phyloP scores from a whole-genome alignment of 208 protist species.

The Leptomonas seymouri region DNA sequence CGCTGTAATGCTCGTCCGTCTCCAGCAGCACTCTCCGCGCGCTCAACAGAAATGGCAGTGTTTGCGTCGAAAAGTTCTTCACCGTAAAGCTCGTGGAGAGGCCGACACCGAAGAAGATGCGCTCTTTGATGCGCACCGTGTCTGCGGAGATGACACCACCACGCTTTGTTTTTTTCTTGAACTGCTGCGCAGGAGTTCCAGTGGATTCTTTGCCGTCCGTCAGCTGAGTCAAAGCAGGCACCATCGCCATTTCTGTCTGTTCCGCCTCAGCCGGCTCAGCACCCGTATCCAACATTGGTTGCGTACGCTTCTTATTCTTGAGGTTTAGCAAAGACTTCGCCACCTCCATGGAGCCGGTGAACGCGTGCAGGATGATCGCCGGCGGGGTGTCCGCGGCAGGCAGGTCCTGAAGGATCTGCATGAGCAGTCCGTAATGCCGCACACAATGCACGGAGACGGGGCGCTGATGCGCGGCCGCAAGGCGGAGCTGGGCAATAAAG shows the following conservation, averaged over 20 bases:
- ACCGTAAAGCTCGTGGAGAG: constrained; percentile 56
- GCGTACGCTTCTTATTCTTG: constrained; percentile 45
- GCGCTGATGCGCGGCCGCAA: constrained; percentile 60
- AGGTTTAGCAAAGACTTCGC: constrained; percentile 65
- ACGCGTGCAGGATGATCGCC: constrained; percentile 82
- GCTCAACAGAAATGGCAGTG: constrained; percentile 56
- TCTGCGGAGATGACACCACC: not conserved
- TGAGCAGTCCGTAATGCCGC: constrained; percentile 65
- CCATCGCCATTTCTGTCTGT: too few relatives aligned
- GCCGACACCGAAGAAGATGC: constrained; percentile 74
- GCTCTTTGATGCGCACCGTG: constrained; percentile 38
- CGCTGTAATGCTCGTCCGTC: constrained; percentile 60
- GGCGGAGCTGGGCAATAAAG: constrained; percentile 60
- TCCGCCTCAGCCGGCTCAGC: not conserved
- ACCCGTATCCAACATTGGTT: not conserved
- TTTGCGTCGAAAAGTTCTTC: constrained; percentile 50
- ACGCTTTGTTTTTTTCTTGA: constrained; percentile 12
- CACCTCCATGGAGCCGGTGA: constrained; percentile 74
- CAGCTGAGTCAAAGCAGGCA: not conserved
- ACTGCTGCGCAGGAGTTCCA: not conserved
- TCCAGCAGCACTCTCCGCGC: constrained; percentile 55
- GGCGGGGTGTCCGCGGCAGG: constrained; percentile 56
- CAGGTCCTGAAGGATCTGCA: constrained; percentile 49
- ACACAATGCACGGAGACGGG: constrained; percentile 87
- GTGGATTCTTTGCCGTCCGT: not conserved